phyloP scores from a whole-genome alignment of 2,329 filamentous ascomycete species.

The Magnaporthiopsis incrustans region DNA sequence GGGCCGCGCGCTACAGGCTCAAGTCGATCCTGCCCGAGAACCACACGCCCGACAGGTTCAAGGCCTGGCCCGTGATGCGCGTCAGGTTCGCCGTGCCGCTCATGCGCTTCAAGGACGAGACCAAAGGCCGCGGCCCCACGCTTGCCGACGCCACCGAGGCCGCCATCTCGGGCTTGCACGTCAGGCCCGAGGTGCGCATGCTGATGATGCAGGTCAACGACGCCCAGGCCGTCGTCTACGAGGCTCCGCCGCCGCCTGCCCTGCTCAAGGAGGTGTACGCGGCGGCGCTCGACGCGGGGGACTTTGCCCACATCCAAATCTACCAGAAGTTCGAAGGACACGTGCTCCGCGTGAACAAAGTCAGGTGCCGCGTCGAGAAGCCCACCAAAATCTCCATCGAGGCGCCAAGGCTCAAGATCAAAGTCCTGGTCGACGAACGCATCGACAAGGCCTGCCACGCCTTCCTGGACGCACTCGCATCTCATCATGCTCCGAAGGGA shows the following conservation, averaged over 20 bases:
- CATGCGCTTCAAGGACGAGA: not conserved
- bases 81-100: not conserved
- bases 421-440: not conserved
- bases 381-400: not conserved
- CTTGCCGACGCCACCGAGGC: not conserved
- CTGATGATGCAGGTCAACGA: not conserved
- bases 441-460: not conserved
- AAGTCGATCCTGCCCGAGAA: not conserved
- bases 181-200: not conserved
- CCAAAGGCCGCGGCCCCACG: not conserved
- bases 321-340: not conserved
- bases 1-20: not conserved
- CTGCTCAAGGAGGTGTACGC: not conserved
- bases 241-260: not conserved
- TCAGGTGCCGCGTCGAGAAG: not conserved
- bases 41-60: not conserved
- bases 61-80: not conserved
- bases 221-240: not conserved
- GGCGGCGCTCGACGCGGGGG: not conserved
- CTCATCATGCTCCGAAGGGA: no score
- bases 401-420: not conserved
- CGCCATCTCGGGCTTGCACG: not conserved
- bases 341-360: not conserved
- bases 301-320: not conserved
- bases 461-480: not conserved